phyloP scores from a whole-genome alignment of 2,329 filamentous ascomycete species.

The Graphilbum sp. region DNA sequence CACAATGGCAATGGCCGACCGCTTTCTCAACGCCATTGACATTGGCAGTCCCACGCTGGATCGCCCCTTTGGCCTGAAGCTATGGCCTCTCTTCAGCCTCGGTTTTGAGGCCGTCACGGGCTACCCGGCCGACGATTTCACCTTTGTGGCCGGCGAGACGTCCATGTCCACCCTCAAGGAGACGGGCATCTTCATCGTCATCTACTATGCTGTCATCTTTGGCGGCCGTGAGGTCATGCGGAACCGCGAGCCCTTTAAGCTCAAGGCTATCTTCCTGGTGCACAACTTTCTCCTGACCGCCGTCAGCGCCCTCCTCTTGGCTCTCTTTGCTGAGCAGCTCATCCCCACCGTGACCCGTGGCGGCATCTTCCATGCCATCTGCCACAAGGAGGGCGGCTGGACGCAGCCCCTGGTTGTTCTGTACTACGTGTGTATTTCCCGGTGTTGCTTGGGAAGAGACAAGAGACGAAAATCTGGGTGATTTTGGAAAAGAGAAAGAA shows the following conservation, averaged over 20 bases:
- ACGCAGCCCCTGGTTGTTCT: constrained; percentile 83
- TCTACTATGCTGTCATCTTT: constrained; percentile 90
- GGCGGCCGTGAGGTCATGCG: constrained; percentile 88
- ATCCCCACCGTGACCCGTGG: constrained; percentile 64
- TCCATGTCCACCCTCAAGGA: constrained; percentile 81
- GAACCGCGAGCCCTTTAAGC: constrained; percentile 66
- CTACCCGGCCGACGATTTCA: constrained; percentile 74
- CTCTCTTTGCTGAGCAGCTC: constrained; percentile 80
- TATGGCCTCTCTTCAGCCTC: constrained; percentile 93
- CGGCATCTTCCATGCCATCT: constrained; percentile 83
- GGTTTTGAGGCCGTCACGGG: constrained; percentile 61
- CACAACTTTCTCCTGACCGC: constrained; percentile 91
- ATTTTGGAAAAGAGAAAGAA: no score
- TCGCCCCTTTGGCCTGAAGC: constrained; percentile 72
- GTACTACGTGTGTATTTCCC: constrained; percentile 68
- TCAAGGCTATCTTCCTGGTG: constrained; percentile 80
- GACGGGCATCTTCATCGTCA: constrained; percentile 61
- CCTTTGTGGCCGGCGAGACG: constrained; percentile 65
- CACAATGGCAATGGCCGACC: constrained; percentile 5
- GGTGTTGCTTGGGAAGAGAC: no score
- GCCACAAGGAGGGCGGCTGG: constrained; percentile 69
- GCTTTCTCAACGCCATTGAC: constrained; percentile 12
- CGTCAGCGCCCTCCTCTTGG: constrained; percentile 66
- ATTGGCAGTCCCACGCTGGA: constrained; percentile 66
- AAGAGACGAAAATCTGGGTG: no score